Evolutionary conservation across 192 early-diverging fungal species (phyloP).

Genomic region (Dimargaris verticillata): DNA sequence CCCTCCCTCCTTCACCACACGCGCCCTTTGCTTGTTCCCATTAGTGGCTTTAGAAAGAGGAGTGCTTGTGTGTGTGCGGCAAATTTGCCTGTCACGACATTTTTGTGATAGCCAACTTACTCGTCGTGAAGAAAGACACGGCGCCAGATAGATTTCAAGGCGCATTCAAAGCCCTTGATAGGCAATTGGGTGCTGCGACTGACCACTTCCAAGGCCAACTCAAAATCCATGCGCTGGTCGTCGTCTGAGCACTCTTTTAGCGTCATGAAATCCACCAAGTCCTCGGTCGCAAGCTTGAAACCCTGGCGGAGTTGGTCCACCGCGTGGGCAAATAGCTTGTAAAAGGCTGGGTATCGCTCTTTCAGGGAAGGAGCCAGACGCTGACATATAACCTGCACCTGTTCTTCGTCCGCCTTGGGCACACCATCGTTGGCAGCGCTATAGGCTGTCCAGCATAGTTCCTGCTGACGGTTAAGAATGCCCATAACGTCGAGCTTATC

Average conservation of each 20-base stretch:
- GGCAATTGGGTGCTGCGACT: not conserved
- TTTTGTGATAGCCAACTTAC: too few species aligned
- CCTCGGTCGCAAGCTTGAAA: not conserved
- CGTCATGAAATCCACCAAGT: slow-evolving; percentile 1
- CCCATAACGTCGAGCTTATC: slow-evolving; percentile 5
- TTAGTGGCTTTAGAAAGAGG: too few species aligned
- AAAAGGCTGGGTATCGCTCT: not conserved
- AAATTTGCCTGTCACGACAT: too few species aligned
- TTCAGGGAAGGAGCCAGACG: not conserved
- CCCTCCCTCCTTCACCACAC: too few species aligned
- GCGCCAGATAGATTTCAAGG: not conserved
- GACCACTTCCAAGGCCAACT: slow-evolving; percentile 6
- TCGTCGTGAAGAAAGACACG: slow-evolving; percentile 2
- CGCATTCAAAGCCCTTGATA: not conserved
- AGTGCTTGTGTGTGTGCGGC: too few species aligned
- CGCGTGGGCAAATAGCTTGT: too few species aligned
- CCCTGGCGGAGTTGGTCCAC: not conserved
- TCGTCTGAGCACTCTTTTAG: not conserved
- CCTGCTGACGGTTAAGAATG: not conserved
- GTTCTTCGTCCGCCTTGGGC: not conserved
- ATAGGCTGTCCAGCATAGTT: not conserved
- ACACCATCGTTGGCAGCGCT: not conserved
- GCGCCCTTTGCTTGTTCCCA: too few species aligned
- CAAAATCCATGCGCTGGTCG: not conserved
- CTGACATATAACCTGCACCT: not conserved